Base-by-base conservation (phyloP, 2,329 filamentous ascomycete species). In the Neonectria sp. region DNA sequence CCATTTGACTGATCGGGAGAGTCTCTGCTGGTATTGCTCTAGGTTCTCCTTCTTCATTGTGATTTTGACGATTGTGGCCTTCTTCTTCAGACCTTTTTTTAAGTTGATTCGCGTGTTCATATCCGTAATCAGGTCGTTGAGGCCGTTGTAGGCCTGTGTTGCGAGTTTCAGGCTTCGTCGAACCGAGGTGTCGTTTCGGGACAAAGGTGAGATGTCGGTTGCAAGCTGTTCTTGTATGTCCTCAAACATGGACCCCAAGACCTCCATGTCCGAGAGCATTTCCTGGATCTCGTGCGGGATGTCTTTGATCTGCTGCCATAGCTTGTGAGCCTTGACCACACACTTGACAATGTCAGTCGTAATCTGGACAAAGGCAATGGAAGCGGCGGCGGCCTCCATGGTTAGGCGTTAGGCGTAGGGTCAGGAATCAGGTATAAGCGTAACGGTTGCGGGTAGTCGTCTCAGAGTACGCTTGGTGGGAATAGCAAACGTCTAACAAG, bases 261-360 rank as follows among this genome's bases (percentile, higher is more conserved):
- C 27, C 13, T 75, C 58, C 21, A 75, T 58, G 6, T 67, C 68
- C 6, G 49, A 60, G 13, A 79, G 63, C 21, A 78, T 65, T 24
- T 57, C 55, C 6, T 67, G 25, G 24, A 74, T 60, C 46, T 75
- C 70, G 0, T 71, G 57, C 0, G 77, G 74, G 25, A 78, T 55
- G 2, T 75, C 66, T 29, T 73, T 40, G 33, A 78, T 43, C 31
- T 77, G 61, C 1, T 77, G 65, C 72, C 75, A 78, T 56, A 78
- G 12, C 27, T 64, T 35, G 8, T 72, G 71, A 21, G 67, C 58
- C 24, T 73, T 74, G 49, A 74, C 24, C 1, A 73, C 67, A 33
- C 68, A 67, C 40, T 70, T 73, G 6, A 60, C 72, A 31, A 77
- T 72, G 6, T 70, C 62, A 3, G 65, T 27, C 24, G 74, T 58